Conservation (phyloP, 2,329 filamentous ascomycete genomes). For the Coniella lustricola region DNA sequence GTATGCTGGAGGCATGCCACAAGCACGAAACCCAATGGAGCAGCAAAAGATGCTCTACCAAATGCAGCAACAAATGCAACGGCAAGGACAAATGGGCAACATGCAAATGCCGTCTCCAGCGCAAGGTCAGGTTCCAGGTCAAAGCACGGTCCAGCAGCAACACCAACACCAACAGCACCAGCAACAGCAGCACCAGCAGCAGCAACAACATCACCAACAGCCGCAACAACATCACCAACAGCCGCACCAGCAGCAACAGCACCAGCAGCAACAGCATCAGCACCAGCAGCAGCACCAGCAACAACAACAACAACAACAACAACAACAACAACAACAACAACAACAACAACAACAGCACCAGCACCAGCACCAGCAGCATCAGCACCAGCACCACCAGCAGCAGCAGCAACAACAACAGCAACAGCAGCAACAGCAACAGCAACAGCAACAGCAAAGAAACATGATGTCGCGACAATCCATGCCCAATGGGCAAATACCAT, state of each 20-base stretch:
- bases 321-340: slow-evolving; percentile 27
- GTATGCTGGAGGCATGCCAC: slow-evolving; percentile 29
- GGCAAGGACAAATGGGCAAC: slow-evolving; percentile 41
- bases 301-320: background rate
- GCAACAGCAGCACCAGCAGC: slow-evolving; percentile 1
- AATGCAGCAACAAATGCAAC: slow-evolving; percentile 62
- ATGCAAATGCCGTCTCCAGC: slow-evolving; percentile 24
- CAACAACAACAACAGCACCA: slow-evolving; percentile 19
- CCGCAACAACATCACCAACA: slow-evolving; percentile 28
- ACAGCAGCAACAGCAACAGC: slow-evolving; percentile 18
- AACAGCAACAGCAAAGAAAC: slow-evolving; percentile 26
- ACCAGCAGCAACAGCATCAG: slow-evolving; percentile 53
- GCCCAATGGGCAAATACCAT: slow-evolving; percentile 51
- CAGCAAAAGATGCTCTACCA: slow-evolving; percentile 76
- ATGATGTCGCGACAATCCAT: slow-evolving; percentile 49
- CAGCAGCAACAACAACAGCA: slow-evolving; percentile 15
- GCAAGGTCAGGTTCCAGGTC: slow-evolving; percentile 26
- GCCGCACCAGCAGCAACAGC: slow-evolving; percentile 35
- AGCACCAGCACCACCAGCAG: background rate
- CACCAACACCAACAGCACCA: slow-evolving; percentile 48
- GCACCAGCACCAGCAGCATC: slow-evolving; percentile 1
- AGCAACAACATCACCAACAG: background rate
- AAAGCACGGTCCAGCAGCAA: slow-evolving; percentile 44
- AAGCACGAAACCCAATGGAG: slow-evolving; percentile 52
- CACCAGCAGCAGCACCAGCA: slow-evolving; percentile 1